phyloP scores from a whole-genome alignment of 2,329 filamentous ascomycete species.

The Claviceps sp. region DNA sequence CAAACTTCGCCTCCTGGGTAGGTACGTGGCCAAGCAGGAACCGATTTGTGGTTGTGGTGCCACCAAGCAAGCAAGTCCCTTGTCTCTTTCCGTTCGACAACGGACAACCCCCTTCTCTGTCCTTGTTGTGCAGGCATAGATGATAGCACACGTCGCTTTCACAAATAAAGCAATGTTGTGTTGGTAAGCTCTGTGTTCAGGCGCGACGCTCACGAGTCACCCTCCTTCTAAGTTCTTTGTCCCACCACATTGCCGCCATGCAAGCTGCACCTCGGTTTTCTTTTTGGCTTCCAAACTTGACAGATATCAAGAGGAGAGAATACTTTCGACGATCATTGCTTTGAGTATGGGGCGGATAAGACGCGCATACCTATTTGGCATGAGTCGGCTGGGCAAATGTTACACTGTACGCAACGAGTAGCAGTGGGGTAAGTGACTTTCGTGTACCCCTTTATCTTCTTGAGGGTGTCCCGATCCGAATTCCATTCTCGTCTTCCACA shows the following conservation, averaged over 20 bases:
- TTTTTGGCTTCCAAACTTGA: not conserved
- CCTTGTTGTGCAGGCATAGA: not conserved
- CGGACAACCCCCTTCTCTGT: not conserved
- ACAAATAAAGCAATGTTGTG: not conserved
- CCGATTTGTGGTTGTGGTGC: too few species aligned
- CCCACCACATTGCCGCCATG: not conserved
- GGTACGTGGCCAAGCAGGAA: too few species aligned
- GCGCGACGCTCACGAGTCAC: not conserved
- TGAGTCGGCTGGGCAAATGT: too few species aligned
- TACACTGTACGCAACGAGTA: too few species aligned
- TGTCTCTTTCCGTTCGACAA: not conserved
- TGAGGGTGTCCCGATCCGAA: too few species aligned
- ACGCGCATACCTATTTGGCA: too few species aligned
- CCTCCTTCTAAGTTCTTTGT: not conserved
- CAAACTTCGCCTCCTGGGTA: too few species aligned
- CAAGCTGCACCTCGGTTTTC: not conserved
- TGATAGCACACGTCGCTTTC: not conserved
- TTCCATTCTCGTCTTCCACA: too few species aligned
- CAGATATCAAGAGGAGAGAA: not conserved
- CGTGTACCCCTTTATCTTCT: too few species aligned
- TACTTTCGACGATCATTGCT: not conserved
- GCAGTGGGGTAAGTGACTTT: too few species aligned
- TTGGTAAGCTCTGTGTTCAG: not conserved
- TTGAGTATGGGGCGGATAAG: too few species aligned
- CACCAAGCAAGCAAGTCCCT: not conserved